Base-by-base conservation (phyloP, 345 rosid species). In the Turnera subulata region DNA sequence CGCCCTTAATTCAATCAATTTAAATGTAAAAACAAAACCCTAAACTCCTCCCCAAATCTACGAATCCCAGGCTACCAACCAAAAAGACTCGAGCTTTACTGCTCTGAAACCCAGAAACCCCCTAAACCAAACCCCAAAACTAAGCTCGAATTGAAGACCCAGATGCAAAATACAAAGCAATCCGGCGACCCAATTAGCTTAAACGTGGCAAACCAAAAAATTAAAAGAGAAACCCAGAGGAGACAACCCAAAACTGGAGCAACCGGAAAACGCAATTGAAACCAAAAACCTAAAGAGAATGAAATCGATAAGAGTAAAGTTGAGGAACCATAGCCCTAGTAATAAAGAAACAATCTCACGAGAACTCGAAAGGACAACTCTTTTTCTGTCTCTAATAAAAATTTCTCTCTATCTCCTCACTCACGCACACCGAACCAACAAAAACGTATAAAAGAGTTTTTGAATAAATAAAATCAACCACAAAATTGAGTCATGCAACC, bases 321-420 rank as follows among this genome's bases (percentile, higher is more conserved):
- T 35, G 53, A 66, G 62, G 22, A 72, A 72, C 79, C 73, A 50
- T 52, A 39, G 56, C 45, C 63, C 55, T 66, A 40, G 54, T 22
- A 48, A 52, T 59, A 73, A 62, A 65, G 63, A 62, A 71, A 71
- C 19, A 51, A 51, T 51, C 39, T 55, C 66, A 35, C 53, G 59
- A 54, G 69, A 77, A 63, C 60, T 47, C 57, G 66, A 58, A 71
- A 66, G 71, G 70, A 44, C 64, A 56, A 62, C 50, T 54, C 72
- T 65, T 67, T 68, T 63, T 50, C 58, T 59, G 62, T 51, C 67
- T 42, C 68, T 39, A 66, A 62, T 74, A 68, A 74, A 70, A 71
- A 71, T 62, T 64, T 62, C 53, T 62, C 67, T 62, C 53, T 33
- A 53, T 25, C 48, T 32, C 23, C 65, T 43, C 47, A 25, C 56